Evolutionary conservation across 2,329 filamentous ascomycete species (phyloP).

Genomic region (Phialophora expanda): DNA sequence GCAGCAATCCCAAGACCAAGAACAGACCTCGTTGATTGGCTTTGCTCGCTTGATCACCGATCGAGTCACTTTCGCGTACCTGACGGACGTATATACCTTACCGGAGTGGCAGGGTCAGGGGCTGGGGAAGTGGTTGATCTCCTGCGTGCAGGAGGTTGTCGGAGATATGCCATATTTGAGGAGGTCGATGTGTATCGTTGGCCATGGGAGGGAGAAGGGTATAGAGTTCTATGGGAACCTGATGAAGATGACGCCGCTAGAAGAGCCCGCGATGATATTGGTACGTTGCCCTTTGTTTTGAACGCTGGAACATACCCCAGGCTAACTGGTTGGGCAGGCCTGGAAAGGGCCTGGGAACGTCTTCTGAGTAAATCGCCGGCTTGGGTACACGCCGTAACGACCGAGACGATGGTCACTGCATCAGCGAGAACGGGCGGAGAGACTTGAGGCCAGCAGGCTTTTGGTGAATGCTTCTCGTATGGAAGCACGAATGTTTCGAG

Average conservation of each 20-base stretch:
- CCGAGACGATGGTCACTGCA: not conserved
- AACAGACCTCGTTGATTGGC: conserved; percentile 53
- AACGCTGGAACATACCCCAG: not conserved
- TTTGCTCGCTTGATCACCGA: conserved; percentile 72
- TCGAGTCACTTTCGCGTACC: conserved; percentile 69
- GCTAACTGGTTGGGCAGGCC: not conserved
- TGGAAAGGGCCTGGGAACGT: conserved; percentile 12
- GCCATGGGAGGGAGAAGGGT: conserved; percentile 28
- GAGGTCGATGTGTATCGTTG: conserved; percentile 62
- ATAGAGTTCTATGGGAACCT: conserved; percentile 17
- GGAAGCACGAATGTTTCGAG: not conserved
- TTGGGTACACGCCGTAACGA: not conserved
- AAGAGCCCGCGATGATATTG: not conserved
- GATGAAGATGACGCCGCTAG: conserved; percentile 21
- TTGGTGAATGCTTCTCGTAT: not conserved
- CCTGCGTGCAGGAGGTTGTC: conserved; percentile 63
- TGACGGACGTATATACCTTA: conserved; percentile 71
- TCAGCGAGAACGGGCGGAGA: not conserved
- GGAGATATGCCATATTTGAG: conserved; percentile 65
- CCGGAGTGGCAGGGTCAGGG: conserved; percentile 65
- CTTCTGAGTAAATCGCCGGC: not conserved
- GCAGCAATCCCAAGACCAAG: not conserved
- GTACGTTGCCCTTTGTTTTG: not conserved
- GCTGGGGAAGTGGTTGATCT: conserved; percentile 69
- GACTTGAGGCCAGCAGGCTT: not conserved